These are phyloP conservation scores for Nicotiana tomentosiformis DNA, from an alignment of 257 asterid species.

Conservation along the genomic window DNA sequence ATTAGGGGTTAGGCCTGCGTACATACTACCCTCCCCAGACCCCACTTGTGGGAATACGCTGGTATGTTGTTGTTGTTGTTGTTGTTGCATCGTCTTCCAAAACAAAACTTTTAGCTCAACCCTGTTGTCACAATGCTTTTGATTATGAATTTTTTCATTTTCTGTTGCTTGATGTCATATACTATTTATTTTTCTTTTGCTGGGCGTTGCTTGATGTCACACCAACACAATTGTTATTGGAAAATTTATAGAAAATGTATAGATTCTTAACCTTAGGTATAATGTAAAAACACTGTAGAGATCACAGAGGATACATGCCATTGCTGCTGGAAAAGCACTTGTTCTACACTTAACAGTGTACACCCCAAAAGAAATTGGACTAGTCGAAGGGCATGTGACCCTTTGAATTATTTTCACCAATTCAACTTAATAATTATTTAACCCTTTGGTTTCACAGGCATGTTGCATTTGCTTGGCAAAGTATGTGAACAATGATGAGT, in stretches of 20 bases:
- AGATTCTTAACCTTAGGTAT: neutral
- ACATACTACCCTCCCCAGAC: too few relatives aligned
- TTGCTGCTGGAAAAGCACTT: neutral
- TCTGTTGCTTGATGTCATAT: neutral
- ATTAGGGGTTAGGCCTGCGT: too few relatives aligned
- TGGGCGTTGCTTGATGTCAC: neutral
- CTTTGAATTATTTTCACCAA: neutral
- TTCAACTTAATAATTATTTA: neutral
- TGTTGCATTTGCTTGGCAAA: slow-evolving; percentile 93
- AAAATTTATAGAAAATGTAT: neutral
- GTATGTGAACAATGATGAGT: slow-evolving; percentile 81
- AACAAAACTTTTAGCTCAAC: neutral
- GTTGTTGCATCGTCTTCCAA: neutral
- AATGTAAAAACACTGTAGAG: neutral
- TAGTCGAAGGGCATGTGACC: neutral
- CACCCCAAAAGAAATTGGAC: neutral
- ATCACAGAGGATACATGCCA: neutral
- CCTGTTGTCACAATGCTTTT: neutral
- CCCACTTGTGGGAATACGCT: too few relatives aligned
- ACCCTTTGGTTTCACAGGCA: slow-evolving; percentile 41
- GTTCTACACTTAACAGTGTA: neutral
- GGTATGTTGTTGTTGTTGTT: too few relatives aligned
- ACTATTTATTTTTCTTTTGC: neutral
- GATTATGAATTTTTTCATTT: neutral
- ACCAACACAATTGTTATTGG: neutral